A percentile compares a stretch with the other conserved stretches of the same genome.
phyloP scores from a whole-genome alignment of 2,329 filamentous ascomycete genomes.

The Orbilia blumenaviensis region DNA sequence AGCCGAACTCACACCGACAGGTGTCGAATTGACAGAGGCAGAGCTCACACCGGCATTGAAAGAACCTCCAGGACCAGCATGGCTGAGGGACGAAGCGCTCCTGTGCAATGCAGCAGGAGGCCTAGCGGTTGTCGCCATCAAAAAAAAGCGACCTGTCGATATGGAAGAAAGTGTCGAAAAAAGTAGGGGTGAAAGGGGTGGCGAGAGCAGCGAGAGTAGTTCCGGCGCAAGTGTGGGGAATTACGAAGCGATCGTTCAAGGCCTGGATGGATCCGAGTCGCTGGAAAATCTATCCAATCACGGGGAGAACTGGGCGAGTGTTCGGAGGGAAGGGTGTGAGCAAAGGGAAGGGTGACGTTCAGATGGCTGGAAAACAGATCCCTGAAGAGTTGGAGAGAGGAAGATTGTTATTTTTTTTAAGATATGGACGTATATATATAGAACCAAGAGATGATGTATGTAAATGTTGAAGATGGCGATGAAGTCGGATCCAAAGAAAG shows the following conservation, averaged over 20 bases:
- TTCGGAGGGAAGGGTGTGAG: conserved; percentile 15
- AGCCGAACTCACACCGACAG: conserved; percentile 36
- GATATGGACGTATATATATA: not conserved
- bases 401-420: no score
- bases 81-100: conserved; percentile 47
- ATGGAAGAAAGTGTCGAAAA: not conserved
- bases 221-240: conserved; percentile 7
- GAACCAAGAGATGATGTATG: not conserved
- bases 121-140: conserved; percentile 46
- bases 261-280: conserved; percentile 8
- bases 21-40: conserved; percentile 51
- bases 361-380: conserved; percentile 8
- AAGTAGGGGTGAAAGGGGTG: conserved; percentile 4
- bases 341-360: conserved; percentile 2
- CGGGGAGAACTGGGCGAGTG: conserved; percentile 10
- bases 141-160: not conserved
- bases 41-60: conserved; percentile 53
- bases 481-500: not conserved
- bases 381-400: not conserved
- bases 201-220: not conserved
- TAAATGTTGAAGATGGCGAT: not conserved
- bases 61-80: conserved; percentile 49
- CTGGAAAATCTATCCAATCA: conserved; percentile 39
- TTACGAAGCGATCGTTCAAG: conserved; percentile 19
- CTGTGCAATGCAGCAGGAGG: conserved; percentile 42